These are phyloP conservation scores for Quercus gilva DNA, from an alignment of 306 rosid species.

Conservation along the genomic window DNA sequence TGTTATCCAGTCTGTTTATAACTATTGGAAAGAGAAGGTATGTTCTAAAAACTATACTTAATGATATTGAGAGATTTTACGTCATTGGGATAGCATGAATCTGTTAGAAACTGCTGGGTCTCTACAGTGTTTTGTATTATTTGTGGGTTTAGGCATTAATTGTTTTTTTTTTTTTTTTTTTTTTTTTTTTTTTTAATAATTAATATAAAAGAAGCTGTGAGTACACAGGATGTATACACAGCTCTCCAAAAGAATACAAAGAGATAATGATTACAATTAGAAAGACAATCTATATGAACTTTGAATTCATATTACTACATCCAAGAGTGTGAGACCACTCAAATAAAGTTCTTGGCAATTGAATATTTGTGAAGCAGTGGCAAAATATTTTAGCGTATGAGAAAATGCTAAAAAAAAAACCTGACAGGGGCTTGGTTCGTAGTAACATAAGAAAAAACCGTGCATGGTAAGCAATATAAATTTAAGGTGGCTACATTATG, in stretches of 20 bases:
- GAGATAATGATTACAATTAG: too few relatives aligned
- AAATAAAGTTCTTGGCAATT: too few relatives aligned
- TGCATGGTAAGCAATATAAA: background rate
- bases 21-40: conserved; percentile 96
- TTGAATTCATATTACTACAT: too few relatives aligned
- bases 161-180: background rate
- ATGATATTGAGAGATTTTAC: background rate
- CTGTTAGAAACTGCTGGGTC: background rate
- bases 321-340: too few relatives aligned
- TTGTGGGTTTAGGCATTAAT: background rate
- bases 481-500: background rate
- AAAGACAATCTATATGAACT: too few relatives aligned
- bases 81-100: background rate
- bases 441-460: background rate
- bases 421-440: background rate
- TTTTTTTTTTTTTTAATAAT: background rate
- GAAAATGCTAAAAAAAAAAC: background rate
- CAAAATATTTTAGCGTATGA: background rate
- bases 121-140: background rate
- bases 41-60: background rate
- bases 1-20: conserved; percentile 58
- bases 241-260: too few relatives aligned
- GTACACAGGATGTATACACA: too few relatives aligned
- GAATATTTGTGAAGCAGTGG: too few relatives aligned
- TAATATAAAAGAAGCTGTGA: too few relatives aligned